Evolutionary conservation across 164 flowering plant genomes (phyloP), one percentile per base, ranked within the genome.

Genomic region (Pachysandra terminalis): DNA sequence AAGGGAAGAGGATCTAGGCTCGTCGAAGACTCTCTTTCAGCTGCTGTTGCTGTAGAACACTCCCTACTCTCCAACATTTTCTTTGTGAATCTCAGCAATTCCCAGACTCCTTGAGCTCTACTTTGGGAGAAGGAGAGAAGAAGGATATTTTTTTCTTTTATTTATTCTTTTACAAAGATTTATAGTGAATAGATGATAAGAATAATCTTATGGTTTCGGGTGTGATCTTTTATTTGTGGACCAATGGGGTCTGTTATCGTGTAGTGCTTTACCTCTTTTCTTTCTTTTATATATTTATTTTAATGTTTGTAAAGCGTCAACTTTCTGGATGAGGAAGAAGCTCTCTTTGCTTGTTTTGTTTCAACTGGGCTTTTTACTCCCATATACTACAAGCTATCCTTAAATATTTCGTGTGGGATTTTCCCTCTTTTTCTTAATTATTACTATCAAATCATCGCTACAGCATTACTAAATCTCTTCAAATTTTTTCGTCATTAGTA

Each of bases 1-100:
- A 12, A 1, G 56, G 60, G 53, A 25, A 16, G 54, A 12, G 61
- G 40, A 35, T 72, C 68, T 12, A 32, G 49, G n/a, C 40, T 14
- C 21, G 25, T 59, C 1, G 48, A 40, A 21, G 71, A n/a, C 24
- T 72, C 73, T 51, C 19, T 13, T 60, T 76, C 41, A 27, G 35
- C 63, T n/a, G n/a, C n/a, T n/a, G n/a, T n/a, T 19, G 58, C 72
- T 48, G 35, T 65, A 55, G 51, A 19, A 9, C 19, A 40, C 40
- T 35, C 78, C 57, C 45, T 61, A 35, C 67, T 25, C 63, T 74
- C 76, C 77, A 77, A 76, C 71, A 59, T 63, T 55, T 14, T 25
- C 3, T 19, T 56, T n/a, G n/a, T 57, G 19, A n/a, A 21, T 45
- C 37, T 32, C 37, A 32, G 7, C 37, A 32, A 7, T n/a, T n/a